Base-by-base conservation (phyloP, 345 rosid species). In the Bruguiera sexangula region DNA sequence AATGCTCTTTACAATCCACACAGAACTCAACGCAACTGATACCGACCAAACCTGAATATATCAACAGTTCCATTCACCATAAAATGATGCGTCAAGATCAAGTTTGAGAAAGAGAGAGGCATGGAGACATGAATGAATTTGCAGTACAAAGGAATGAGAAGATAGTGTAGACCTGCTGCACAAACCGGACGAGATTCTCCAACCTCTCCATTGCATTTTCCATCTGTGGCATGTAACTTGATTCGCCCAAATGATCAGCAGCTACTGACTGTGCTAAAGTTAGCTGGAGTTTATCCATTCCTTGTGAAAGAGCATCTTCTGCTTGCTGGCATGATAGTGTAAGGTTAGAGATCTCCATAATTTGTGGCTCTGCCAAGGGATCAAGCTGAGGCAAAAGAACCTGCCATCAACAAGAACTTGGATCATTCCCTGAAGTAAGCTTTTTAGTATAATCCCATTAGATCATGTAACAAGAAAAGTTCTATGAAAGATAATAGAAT, bases 251-350 rank as follows among this genome's bases (percentile, higher is more conserved):
- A 39, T 72, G 88, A 63, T 87, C 86, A 36, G 78, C 83, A 4
- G 95, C 96, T 48, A 94, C 86, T 50, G 84, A 79, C 62, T 82
- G 91, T 24, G 93, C 82, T 58, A 95, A 81, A 4, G 79, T 86
- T 67, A 83, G 86, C 68, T 87, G 96, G 74, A 95, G 84, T 73
- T 83, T 95, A 20, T 86, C 99, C 96, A 91, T 86, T 18, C 96
- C 99, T 79, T 88, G 96, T 0, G 96, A 80, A 29, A 95, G 84
- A 21, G 99, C 97, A 66, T 95, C 98, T 88, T 95, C 99, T 2
- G 97, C 98, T 83, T 95, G 99, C 75, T 92, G 96, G 81, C 97
- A 92, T 57, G 96, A 83, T 63, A 85, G 80, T 69, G 29, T 75
- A 57, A 95, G 73, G 72, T 81, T 88, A 61, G 66, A 59, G 22